Percentiles rank a stretch among this genome's conserved stretches.
phyloP scores from a whole-genome alignment of 176 grass and related monocot genomes.

The Miscanthus lutarioriparius region DNA sequence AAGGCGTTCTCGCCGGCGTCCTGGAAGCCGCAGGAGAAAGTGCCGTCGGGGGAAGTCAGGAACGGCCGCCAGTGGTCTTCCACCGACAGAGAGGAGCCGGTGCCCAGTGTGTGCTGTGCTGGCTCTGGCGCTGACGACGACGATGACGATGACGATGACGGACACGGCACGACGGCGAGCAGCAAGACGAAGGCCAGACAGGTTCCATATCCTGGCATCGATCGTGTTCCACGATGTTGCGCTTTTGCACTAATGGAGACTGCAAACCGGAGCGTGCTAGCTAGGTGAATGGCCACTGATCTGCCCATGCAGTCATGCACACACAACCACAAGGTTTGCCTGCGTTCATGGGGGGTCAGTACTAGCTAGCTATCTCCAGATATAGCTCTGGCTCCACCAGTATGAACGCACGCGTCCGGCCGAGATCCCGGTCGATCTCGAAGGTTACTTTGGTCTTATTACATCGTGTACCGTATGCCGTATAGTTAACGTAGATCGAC shows the following conservation, averaged over 20 bases:
- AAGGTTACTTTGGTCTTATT: not conserved
- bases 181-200: not conserved
- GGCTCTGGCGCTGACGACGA: not conserved
- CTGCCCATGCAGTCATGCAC: no score
- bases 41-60: constrained; percentile 39
- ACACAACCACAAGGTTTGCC: no score
- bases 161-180: not conserved
- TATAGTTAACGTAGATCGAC: not conserved
- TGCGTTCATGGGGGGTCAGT: no score
- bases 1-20: constrained; percentile 48
- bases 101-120: constrained; percentile 13
- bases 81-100: constrained; percentile 29
- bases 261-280: no score
- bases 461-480: not conserved
- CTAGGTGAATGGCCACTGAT: no score
- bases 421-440: not conserved
- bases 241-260: no score
- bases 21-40: constrained; percentile 45
- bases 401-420: not conserved
- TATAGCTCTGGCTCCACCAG: no score
- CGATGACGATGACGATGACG: no score
- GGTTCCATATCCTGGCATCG: no score
- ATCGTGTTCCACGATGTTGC: no score
- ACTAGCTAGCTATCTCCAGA: no score
- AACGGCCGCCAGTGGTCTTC: constrained; percentile 35